A percentile compares a stretch with the other conserved stretches of the same genome.
These are phyloP conservation scores for Nectriaceae sp. DNA, from an alignment of 2,329 filamentous ascomycete genomes.

Conservation along the genomic window DNA sequence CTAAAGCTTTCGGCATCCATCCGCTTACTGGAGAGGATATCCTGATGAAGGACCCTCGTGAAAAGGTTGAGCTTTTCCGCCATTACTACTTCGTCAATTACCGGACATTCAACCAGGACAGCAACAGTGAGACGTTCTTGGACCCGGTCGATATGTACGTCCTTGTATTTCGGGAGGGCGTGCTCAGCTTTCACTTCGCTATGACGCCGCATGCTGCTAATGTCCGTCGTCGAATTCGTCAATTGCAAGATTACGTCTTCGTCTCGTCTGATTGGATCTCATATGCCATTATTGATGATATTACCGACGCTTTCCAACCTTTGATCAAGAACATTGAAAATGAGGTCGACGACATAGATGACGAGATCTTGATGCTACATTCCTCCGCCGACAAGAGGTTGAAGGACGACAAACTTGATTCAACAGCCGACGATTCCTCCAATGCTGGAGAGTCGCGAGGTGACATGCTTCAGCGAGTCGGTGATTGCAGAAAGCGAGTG, in stretches of 20 bases:
- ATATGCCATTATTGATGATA: constrained; percentile 97
- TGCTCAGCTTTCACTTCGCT: constrained; percentile 97
- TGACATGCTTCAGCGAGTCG: constrained; percentile 90
- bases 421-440: constrained; percentile 50
- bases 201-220: constrained; percentile 95
- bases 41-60: constrained; percentile 93
- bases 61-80: constrained; percentile 96
- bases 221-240: constrained; percentile 88
- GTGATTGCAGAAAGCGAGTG: constrained; percentile 93
- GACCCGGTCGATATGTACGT: constrained; percentile 98
- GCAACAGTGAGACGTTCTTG: constrained; percentile 83
- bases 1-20: constrained; percentile 93
- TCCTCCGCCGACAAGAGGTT: constrained; percentile 51
- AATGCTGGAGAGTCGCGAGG: constrained; percentile 53
- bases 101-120: constrained; percentile 94
- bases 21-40: constrained; percentile 95
- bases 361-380: constrained; percentile 83
- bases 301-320: constrained; percentile 93
- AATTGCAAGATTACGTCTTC: constrained; percentile 90
- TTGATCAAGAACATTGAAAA: constrained; percentile 92
- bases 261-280: constrained; percentile 97
- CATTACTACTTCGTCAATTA: constrained; percentile 99
- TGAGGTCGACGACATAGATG: constrained; percentile 96
- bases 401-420: constrained; percentile 44
- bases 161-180: constrained; percentile 92